Percentiles rank a stretch among this genome's conserved stretches.
These are phyloP conservation scores for Trichophyton rubrum DNA, from an alignment of 2,329 filamentous ascomycete genomes.

Conservation along the genomic window DNA sequence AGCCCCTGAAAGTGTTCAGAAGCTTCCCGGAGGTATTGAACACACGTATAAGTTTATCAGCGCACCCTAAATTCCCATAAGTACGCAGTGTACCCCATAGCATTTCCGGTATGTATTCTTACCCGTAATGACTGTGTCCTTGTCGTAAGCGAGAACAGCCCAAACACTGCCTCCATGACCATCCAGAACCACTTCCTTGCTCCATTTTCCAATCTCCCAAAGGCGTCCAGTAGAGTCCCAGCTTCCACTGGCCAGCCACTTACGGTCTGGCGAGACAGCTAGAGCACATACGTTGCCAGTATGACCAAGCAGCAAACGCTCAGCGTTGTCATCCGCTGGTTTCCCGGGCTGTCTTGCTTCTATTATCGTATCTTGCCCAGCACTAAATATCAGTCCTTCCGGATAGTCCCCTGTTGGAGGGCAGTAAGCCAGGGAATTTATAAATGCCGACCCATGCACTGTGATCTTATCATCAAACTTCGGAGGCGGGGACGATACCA, in stretches of 20 bases:
- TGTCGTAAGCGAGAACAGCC: constrained; percentile 77
- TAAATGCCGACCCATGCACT: constrained; percentile 68
- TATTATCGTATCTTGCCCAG: constrained; percentile 84
- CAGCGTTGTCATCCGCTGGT: constrained; percentile 59
- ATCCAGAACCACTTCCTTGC: constrained; percentile 55
- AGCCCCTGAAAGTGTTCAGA: constrained; percentile 52
- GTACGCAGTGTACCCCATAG: background rate
- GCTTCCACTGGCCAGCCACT: constrained; percentile 73
- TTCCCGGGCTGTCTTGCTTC: constrained; percentile 67
- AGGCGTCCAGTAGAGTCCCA: constrained; percentile 85
- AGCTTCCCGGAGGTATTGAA: constrained; percentile 57
- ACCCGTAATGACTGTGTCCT: constrained; percentile 66
- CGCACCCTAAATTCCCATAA: constrained; percentile 46
- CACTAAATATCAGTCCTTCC: constrained; percentile 72
- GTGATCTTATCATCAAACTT: constrained; percentile 65
- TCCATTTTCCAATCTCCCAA: constrained; percentile 80
- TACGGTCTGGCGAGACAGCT: constrained; percentile 60
- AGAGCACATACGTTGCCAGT: constrained; percentile 77
- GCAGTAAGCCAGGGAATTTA: constrained; percentile 73
- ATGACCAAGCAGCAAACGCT: constrained; percentile 77
- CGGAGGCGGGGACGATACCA: constrained; percentile 51
- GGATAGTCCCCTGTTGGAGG: constrained; percentile 56
- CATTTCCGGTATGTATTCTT: constrained; percentile 4
- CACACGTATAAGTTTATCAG: constrained; percentile 78
- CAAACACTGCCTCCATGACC: constrained; percentile 78